Evolutionary conservation across 1,284 basidiomycete species (phyloP), one percentile per base, ranked within the genome.

Genomic region (Ustilago loliicola): DNA sequence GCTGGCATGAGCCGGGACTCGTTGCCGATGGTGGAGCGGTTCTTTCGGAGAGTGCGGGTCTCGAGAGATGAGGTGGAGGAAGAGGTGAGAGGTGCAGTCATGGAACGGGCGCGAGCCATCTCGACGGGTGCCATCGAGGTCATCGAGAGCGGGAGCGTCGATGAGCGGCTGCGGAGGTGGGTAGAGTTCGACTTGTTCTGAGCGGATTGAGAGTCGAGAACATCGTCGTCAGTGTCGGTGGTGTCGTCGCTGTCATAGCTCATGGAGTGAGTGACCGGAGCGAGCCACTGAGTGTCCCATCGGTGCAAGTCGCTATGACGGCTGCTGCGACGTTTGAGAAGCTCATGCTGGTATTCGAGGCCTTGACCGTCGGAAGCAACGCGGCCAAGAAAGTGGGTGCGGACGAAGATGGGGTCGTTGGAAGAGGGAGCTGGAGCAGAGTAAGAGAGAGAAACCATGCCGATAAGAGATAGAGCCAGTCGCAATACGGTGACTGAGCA

Each of bases 341-440:
- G 64, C 59, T 73, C 66, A 48, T 67, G 63, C 36, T 63, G 67
- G 19, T 78, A 68, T 11, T 69, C 76, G 29, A 78, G 60, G 38
- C 76, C 76, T 15, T 66, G 61, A 30, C 53, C 71, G 40, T 78
- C 71, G 36, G 76, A 73, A 21, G 71, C 76, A 50, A 78, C 76
- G 40, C 72, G 61, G 59, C 67, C 61, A 13, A 78, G 68, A 56
- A 78, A 78, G 67, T 73, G 68, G 17, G 76, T 78, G 58, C 76
- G 71, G 29, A 67, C 50, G 52, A 66, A 78, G 50, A 78, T 51
- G 57, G 76, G 76, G 25, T 74, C 76, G 52, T 78, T 60, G 66
- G 27, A 56, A 15, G 66, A 71, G 17, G 66, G 53, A 25, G 62
- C 58, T 34, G 58, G 48, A 25, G 65, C 25, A 52, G 75, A 66